These are phyloP conservation scores for Tolypocladium ovalisporum DNA, from an alignment of 2,329 filamentous ascomycete genomes.

Conservation along the genomic window DNA sequence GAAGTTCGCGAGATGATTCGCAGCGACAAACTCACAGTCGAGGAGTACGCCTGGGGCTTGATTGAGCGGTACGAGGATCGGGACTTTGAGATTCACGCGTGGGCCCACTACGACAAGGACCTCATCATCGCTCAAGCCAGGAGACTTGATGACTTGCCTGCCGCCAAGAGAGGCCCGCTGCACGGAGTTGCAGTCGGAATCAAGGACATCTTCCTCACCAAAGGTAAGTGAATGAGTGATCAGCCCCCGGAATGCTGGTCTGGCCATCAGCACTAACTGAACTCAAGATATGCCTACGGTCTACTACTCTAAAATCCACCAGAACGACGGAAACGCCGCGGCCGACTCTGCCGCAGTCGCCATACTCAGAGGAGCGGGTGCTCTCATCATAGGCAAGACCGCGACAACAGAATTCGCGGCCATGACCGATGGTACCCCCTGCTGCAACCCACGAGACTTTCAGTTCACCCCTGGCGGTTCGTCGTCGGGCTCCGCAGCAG, in stretches of 20 bases:
- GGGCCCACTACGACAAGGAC: constrained; percentile 34
- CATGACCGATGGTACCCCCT: constrained; percentile 40
- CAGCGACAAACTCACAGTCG: constrained; percentile 27
- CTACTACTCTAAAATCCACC: constrained; percentile 44
- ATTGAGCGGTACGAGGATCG: constrained; percentile 32
- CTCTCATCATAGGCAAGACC: constrained; percentile 38
- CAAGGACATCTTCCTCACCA: constrained; percentile 50
- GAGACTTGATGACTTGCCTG: constrained; percentile 36
- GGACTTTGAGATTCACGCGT: constrained; percentile 35
- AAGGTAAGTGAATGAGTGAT: too few species aligned
- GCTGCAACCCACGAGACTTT: constrained; percentile 55
- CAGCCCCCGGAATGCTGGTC: too few species aligned
- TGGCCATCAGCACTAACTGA: background rate
- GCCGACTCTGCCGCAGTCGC: constrained; percentile 42
- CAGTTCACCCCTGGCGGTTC: constrained; percentile 57
- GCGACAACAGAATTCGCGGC: constrained; percentile 56
- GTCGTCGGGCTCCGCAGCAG: constrained; percentile 55
- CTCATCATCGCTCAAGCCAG: constrained; percentile 38
- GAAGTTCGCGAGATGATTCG: constrained; percentile 4
- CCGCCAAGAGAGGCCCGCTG: constrained; percentile 37
- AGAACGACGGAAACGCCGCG: constrained; percentile 24
- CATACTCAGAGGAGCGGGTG: constrained; percentile 41
- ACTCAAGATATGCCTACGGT: constrained; percentile 43
- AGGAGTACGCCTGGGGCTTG: constrained; percentile 35
- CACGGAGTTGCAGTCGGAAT: constrained; percentile 48